A percentile compares a stretch with the other conserved stretches of the same genome.
These are phyloP conservation scores for Rhododendron henanense DNA, from an alignment of 148 eudicot genomes.

Conservation along the genomic window DNA sequence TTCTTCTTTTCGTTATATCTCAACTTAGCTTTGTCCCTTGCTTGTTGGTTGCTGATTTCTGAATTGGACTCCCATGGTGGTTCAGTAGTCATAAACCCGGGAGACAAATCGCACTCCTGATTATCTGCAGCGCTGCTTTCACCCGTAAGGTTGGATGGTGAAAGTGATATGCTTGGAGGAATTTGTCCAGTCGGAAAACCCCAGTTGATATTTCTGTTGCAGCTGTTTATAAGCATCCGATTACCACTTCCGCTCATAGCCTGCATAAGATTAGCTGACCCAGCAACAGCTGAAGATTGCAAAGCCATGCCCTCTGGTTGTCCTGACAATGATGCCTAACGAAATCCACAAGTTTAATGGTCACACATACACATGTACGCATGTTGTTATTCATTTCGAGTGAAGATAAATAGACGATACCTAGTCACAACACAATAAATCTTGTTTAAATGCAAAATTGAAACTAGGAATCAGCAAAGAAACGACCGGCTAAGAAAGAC, in stretches of 20 bases:
- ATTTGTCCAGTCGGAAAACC: constrained; percentile 27
- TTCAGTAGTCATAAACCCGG: constrained; percentile 35
- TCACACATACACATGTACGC: not conserved
- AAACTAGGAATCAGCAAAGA: not conserved
- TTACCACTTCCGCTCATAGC: constrained; percentile 20
- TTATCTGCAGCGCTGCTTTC: constrained; percentile 47
- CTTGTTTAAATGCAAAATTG: not conserved
- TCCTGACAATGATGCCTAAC: constrained; percentile 34
- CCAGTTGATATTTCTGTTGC: constrained; percentile 20
- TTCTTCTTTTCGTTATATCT: constrained; percentile 66
- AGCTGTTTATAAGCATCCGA: constrained; percentile 29
- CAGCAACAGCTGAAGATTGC: constrained; percentile 17
- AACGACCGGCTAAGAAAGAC: not conserved
- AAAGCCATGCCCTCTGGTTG: constrained; percentile 27
- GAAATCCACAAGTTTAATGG: not conserved
- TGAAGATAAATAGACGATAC: not conserved
- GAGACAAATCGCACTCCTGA: constrained; percentile 53
- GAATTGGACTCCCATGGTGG: constrained; percentile 43
- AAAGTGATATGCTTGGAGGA: constrained; percentile 30
- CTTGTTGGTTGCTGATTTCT: constrained; percentile 38
- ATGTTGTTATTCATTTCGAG: no score
- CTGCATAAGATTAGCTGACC: constrained; percentile 30
- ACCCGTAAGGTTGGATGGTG: constrained; percentile 38
- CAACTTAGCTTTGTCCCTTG: constrained; percentile 51
- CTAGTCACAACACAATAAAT: not conserved